A percentile compares a stretch with the other conserved stretches of the same genome.
phyloP scores from a whole-genome alignment of 495 filamentous ascomycete species.

The Beverwykella pulmonaria region DNA sequence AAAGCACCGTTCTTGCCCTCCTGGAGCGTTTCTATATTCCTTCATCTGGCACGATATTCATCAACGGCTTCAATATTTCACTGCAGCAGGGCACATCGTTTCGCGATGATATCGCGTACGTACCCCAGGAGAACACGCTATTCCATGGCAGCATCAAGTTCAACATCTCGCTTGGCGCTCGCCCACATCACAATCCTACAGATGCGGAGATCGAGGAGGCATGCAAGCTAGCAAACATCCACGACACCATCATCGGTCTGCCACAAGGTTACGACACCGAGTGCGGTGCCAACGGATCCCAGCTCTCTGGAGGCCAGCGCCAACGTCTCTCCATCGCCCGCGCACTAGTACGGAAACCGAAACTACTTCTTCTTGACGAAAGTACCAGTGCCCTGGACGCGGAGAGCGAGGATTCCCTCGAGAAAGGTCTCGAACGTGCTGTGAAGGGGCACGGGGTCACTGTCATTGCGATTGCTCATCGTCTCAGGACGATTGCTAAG shows the following conservation, averaged over 20 bases:
- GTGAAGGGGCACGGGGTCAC: constrained; percentile 27
- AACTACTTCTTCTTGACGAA: constrained; percentile 40
- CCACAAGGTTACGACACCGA: constrained; percentile 45
- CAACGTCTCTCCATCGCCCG: constrained; percentile 35
- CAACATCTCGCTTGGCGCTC: constrained; percentile 40
- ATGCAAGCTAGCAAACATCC: constrained; percentile 37
- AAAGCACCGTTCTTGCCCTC: constrained; percentile 54
- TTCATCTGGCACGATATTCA: constrained; percentile 11
- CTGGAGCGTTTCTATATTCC: constrained; percentile 56
- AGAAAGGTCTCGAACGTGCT: constrained; percentile 21
- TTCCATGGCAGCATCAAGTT: constrained; percentile 32
- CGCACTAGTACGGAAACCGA: constrained; percentile 32
- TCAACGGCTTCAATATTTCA: constrained; percentile 28
- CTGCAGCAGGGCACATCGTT: constrained; percentile 39
- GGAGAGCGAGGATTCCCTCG: constrained; percentile 24
- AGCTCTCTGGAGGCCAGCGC: constrained; percentile 31
- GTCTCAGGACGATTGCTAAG: constrained; percentile 21
- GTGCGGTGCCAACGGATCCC: constrained; percentile 18
- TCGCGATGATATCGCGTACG: constrained; percentile 28
- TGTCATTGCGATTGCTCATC: constrained; percentile 34
- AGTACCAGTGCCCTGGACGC: constrained; percentile 33
- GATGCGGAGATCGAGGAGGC: constrained; percentile 32
- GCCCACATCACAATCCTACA: constrained; percentile 39
- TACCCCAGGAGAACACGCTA: constrained; percentile 32
- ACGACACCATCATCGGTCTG: constrained; percentile 22